These are phyloP conservation scores for Gymnopilus junonius DNA, from an alignment of 768 basidiomycete genomes.

Conservation along the genomic window DNA sequence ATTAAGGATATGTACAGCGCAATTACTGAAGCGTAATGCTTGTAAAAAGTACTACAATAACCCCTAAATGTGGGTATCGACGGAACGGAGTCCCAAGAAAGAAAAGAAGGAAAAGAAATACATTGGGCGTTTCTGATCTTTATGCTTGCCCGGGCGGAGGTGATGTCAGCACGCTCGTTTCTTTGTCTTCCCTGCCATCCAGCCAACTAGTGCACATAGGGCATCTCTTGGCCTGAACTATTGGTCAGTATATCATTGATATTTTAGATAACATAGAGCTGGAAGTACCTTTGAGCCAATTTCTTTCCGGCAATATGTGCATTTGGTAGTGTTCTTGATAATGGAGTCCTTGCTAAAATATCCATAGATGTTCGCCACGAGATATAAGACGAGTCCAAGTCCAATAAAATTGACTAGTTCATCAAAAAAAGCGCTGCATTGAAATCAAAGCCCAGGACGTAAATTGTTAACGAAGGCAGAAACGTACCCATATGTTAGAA, in stretches of 20 bases:
- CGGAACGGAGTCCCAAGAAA: too few species aligned
- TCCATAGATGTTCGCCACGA: conserved; percentile 40
- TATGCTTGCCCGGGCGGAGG: neutral
- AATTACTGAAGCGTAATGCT: too few species aligned
- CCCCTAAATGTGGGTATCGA: too few species aligned
- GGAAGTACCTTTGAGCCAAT: conserved; percentile 42
- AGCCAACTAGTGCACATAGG: conserved; percentile 48
- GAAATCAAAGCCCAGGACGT: neutral
- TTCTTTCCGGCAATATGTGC: conserved; percentile 47
- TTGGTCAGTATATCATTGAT: neutral
- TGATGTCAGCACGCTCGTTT: conserved; percentile 24
- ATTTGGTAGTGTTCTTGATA: conserved; percentile 43
- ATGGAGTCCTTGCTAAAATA: conserved; percentile 42
- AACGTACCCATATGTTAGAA: conserved; percentile 38
- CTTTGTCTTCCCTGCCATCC: conserved; percentile 44
- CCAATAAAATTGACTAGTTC: conserved; percentile 42
- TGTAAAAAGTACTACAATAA: too few species aligned
- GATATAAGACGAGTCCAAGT: conserved; percentile 42
- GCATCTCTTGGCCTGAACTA: conserved; percentile 37
- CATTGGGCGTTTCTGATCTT: neutral
- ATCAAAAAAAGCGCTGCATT: conserved; percentile 40
- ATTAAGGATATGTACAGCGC: too few species aligned
- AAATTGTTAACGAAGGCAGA: neutral
- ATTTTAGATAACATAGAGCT: neutral
- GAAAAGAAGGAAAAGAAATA: neutral